Evolutionary conservation across 768 basidiomycete species (phyloP).

Genomic region (Dacryopinax primogenitus): DNA sequence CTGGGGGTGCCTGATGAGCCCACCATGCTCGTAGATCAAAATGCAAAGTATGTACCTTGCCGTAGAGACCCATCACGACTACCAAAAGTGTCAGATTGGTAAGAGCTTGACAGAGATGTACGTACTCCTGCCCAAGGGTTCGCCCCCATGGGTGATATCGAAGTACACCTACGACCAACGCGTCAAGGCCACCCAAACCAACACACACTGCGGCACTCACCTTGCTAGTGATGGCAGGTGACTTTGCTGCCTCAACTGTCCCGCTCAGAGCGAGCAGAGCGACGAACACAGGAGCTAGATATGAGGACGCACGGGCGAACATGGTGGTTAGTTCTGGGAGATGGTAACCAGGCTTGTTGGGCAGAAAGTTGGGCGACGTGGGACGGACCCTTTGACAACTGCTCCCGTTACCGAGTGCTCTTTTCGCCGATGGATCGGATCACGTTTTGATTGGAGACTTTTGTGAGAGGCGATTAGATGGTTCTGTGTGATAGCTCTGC

Average conservation of each 20-base stretch:
- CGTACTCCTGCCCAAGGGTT: slow-evolving; percentile 68
- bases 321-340: background rate
- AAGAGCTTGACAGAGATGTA: slow-evolving; percentile 14
- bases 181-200: slow-evolving; percentile 15
- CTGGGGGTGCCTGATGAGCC: slow-evolving; percentile 30
- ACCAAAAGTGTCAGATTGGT: slow-evolving; percentile 5
- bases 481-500: too few species aligned
- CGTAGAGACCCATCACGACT: slow-evolving; percentile 85
- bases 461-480: too few species aligned
- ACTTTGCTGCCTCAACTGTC: slow-evolving; percentile 67
- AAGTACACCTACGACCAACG: slow-evolving; percentile 49
- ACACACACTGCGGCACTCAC: slow-evolving; percentile 12
- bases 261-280: slow-evolving; percentile 16
- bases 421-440: background rate
- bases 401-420: background rate
- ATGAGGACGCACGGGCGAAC: background rate
- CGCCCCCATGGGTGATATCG: slow-evolving; percentile 85
- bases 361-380: background rate
- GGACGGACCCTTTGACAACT: slow-evolving; percentile 2
- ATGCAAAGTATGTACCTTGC: slow-evolving; percentile 63
- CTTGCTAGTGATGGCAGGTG: slow-evolving; percentile 81
- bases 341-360: background rate
- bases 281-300: slow-evolving; percentile 16
- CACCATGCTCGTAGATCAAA: too few species aligned
- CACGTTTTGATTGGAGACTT: too few species aligned